Base-by-base conservation (phyloP, 1,139 yeast genomes). In the Candida tunisiensis region DNA sequence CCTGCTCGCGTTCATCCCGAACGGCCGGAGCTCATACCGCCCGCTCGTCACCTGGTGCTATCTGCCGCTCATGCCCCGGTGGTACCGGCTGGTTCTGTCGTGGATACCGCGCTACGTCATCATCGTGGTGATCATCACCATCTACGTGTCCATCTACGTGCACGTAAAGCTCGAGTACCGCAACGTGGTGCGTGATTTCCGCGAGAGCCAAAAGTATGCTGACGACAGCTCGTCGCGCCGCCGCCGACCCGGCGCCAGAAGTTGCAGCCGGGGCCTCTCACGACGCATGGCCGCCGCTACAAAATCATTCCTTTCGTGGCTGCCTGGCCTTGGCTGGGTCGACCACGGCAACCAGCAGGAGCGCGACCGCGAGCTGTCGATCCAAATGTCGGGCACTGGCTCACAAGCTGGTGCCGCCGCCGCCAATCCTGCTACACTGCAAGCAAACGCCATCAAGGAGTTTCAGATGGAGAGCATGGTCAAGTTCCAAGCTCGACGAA, bases 71-170 rank as follows among this genome's bases (percentile, higher is more conserved):
- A 40, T 57, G 3, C 93, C 92, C 0, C 47, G 64, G 8, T 82
- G 92, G 92, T 74, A 71, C 45, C 60, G 83, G 32, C 47, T 77
- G 26, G 83, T 63, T 1, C 55, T 83, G 28, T 69, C 85, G 36
- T 83, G 93, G 93, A 73, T 69, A 1, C 88, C 93, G 3, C 60
- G 95, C 25, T 82, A 72, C 47, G 48, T 69, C 32, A 67, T 83
- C 30, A 62, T 78, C 34, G 47, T 77, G 9, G 47, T 65, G 19
- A 78, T 83, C 41, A 45, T 79, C 30, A 51, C 63, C 15, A 68
- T 80, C 26, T 83, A 83, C 50, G 58, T 70, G 26, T 58, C 74
- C 28, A 74, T 83, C 33, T 83, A 83, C 51, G 53, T 70, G 35
- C 79, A 75, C 44, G 91, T 83, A 19, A 62, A 72, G 37, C 29